Evolutionary conservation across 345 rosid genomes (phyloP).

Genomic region (Excoecaria agallocha): DNA sequence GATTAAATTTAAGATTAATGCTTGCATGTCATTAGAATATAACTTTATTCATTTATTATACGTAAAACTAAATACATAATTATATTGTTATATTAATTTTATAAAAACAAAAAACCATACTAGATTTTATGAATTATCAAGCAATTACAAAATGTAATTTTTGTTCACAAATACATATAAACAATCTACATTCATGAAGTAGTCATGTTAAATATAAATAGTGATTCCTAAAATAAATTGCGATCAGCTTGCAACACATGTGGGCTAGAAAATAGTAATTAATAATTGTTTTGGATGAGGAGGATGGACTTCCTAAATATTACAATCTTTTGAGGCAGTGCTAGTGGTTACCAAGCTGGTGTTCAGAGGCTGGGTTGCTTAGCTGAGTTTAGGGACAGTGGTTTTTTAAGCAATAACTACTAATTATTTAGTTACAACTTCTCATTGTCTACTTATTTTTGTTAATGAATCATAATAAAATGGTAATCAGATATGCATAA

Average conservation of each 20-base stretch:
- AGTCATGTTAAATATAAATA: too few species aligned
- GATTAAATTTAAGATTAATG: too few species aligned
- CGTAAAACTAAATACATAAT: too few species aligned
- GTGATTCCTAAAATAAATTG: too few species aligned
- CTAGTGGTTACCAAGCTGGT: too few species aligned
- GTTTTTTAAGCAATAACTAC: not conserved
- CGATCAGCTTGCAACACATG: too few species aligned
- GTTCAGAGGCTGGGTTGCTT: too few species aligned
- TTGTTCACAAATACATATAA: not conserved
- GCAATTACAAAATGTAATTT: not conserved
- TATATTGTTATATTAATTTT: too few species aligned
- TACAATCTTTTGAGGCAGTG: not conserved
- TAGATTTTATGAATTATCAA: not conserved
- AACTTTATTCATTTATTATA: too few species aligned
- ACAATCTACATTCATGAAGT: not conserved
- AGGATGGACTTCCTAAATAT: not conserved
- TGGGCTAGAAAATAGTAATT: too few species aligned
- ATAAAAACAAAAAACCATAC: not conserved
- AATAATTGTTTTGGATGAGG: not conserved
- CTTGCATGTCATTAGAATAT: too few species aligned
- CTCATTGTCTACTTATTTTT: slow-evolving; percentile 5
- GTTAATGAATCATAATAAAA: slow-evolving; percentile 14
- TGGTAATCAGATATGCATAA: slow-evolving; percentile 26
- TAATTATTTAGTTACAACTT: slow-evolving; percentile 1
- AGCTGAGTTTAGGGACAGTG: not conserved